Conservation (phyloP, 805 yeast genomes). For the Candida multigemmis region DNA sequence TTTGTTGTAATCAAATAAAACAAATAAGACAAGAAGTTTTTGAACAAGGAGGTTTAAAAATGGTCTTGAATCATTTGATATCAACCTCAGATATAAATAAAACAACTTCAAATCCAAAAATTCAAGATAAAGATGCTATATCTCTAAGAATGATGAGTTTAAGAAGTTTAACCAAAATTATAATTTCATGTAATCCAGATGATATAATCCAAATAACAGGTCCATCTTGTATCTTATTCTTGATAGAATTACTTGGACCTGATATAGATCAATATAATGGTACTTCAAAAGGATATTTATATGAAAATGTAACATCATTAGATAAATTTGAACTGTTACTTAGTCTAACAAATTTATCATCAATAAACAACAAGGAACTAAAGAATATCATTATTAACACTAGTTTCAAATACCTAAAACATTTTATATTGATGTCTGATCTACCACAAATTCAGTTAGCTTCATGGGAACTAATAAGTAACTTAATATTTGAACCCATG, state of each 20-base stretch:
- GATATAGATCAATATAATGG: conserved; percentile 13
- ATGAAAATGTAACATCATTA: conserved; percentile 21
- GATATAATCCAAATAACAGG: conserved; percentile 28
- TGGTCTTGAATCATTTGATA: conserved; percentile 30
- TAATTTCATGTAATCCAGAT: conserved; percentile 35
- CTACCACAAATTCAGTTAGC: conserved; percentile 43
- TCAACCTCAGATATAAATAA: conserved; percentile 16
- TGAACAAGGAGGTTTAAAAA: conserved; percentile 36
- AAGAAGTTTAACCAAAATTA: conserved; percentile 33
- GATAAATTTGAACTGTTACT: conserved; percentile 49
- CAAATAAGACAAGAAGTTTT: conserved; percentile 25
- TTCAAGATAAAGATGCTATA: conserved; percentile 5
- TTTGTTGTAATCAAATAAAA: conserved; percentile 18
- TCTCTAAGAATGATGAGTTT: conserved; percentile 24
- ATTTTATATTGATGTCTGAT: conserved; percentile 29
- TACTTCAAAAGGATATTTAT: conserved; percentile 8
- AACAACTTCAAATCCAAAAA: conserved; percentile 2
- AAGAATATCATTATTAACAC: conserved; percentile 32
- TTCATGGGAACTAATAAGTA: conserved; percentile 54
- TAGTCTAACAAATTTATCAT: conserved; percentile 61
- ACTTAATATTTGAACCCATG: conserved; percentile 36
- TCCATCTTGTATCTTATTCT: conserved; percentile 37
- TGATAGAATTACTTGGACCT: conserved; percentile 37
- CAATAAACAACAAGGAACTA: conserved; percentile 33
- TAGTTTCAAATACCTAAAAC: conserved; percentile 35